A percentile compares a stretch with the other conserved stretches of the same genome.
Evolutionary conservation across 2,329 filamentous ascomycete species (phyloP).

Genomic region (Furcasterigmium sp.): DNA sequence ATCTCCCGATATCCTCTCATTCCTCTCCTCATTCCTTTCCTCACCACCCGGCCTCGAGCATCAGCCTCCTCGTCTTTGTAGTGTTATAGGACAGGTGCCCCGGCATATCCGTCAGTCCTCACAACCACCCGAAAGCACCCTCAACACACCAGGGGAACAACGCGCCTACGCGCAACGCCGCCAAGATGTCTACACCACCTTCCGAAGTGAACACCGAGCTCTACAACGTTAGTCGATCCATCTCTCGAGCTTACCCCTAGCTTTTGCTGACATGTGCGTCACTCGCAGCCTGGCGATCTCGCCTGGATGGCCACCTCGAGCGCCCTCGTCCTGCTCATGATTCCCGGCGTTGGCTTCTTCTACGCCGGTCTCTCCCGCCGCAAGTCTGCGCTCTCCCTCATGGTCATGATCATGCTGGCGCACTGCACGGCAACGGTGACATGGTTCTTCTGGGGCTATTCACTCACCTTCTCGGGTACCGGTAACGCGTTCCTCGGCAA

Average conservation of each 20-base stretch:
- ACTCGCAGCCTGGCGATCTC: slow-evolving; percentile 68
- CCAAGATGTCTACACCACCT: slow-evolving; percentile 1
- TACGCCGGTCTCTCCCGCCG: slow-evolving; percentile 85
- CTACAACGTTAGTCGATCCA: slow-evolving; percentile 59
- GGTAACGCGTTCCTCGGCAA: slow-evolving; percentile 76
- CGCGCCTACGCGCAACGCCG: slow-evolving; percentile 4
- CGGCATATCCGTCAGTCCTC: slow-evolving; percentile 3
- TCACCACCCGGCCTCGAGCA: too few species aligned
- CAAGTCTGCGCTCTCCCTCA: slow-evolving; percentile 82
- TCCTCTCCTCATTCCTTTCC: neutral
- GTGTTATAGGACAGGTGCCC: slow-evolving; percentile 5
- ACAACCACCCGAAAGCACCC: neutral
- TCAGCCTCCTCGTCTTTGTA: slow-evolving; percentile 4
- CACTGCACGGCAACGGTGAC: slow-evolving; percentile 78
- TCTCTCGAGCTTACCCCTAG: slow-evolving; percentile 2
- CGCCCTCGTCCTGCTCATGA: slow-evolving; percentile 84
- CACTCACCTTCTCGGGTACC: slow-evolving; percentile 75
- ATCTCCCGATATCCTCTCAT: neutral
- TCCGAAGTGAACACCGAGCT: neutral
- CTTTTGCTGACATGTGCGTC: slow-evolving; percentile 3
- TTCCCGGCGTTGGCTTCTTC: slow-evolving; percentile 91
- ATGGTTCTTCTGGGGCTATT: slow-evolving; percentile 97
- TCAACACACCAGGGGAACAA: neutral
- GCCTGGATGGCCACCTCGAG: slow-evolving; percentile 74
- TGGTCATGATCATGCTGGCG: slow-evolving; percentile 81